Evolutionary conservation across 495 filamentous ascomycete genomes (phyloP).

Genomic region (Penicillium canariense): DNA sequence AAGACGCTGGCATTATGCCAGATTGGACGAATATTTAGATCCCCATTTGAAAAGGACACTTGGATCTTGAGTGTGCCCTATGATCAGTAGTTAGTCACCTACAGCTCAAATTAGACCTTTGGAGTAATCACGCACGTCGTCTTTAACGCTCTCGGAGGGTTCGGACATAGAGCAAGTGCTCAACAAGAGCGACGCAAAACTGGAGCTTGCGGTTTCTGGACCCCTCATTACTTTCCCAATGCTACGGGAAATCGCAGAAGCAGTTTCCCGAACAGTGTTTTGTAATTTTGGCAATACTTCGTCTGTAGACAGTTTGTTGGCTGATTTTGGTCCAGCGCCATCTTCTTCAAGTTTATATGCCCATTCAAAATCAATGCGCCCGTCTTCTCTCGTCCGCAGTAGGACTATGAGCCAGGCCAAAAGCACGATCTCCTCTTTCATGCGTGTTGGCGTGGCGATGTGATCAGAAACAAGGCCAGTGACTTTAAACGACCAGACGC

Average conservation of each 20-base stretch:
- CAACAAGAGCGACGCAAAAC: constrained; percentile 23
- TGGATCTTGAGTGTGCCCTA: constrained; percentile 30
- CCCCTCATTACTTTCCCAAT: constrained; percentile 10
- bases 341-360: constrained; percentile 18
- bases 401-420: constrained; percentile 46
- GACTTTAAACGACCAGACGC: constrained; percentile 19
- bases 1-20: constrained; percentile 31
- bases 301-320: constrained; percentile 18
- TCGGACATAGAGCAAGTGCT: constrained; percentile 30
- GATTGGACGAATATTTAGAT: constrained; percentile 27
- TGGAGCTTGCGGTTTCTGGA: background rate
- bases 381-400: constrained; percentile 37
- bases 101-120: background rate
- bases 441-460: constrained; percentile 18
- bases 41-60: constrained; percentile 19
- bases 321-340: background rate
- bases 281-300: constrained; percentile 28
- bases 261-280: constrained; percentile 19
- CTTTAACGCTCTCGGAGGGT: constrained; percentile 14
- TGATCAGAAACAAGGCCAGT: constrained; percentile 19
- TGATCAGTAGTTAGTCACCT: background rate
- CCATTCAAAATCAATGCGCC: constrained; percentile 39
- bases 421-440: constrained; percentile 41
- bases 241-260: constrained; percentile 17
- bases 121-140: constrained; percentile 23